Conservation (phyloP, 768 basidiomycete genomes). For the Mycena pura region DNA sequence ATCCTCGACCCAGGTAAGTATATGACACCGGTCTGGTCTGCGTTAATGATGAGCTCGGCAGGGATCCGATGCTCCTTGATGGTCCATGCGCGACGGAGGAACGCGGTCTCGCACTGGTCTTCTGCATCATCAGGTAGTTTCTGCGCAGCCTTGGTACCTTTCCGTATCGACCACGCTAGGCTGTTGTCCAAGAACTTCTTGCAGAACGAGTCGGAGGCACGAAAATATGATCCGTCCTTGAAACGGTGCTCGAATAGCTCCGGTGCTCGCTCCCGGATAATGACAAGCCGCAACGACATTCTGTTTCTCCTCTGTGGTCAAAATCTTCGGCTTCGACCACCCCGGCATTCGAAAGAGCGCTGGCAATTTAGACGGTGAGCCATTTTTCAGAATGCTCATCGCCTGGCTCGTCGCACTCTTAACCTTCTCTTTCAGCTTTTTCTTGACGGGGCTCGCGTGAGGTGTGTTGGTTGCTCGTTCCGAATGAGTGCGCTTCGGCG, state of each 20-base stretch:
- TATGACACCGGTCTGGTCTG: constrained; percentile 36
- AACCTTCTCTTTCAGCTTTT: constrained; percentile 9
- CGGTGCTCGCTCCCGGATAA: constrained; percentile 25
- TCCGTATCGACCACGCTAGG: constrained; percentile 29
- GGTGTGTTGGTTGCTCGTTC: constrained; percentile 8
- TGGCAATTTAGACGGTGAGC: constrained; percentile 2
- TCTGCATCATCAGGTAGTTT: constrained; percentile 33
- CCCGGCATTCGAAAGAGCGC: constrained; percentile 6
- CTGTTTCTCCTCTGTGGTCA: constrained; percentile 6
- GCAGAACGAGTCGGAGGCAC: constrained; percentile 26
- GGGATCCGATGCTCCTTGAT: constrained; percentile 29
- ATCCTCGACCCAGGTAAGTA: constrained; percentile 15
- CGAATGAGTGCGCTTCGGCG: constrained; percentile 4
- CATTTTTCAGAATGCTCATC: background rate
- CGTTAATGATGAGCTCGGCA: constrained; percentile 28
- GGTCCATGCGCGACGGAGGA: constrained; percentile 17
- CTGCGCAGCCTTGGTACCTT: constrained; percentile 36
- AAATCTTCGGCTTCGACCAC: constrained; percentile 11
- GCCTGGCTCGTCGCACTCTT: constrained; percentile 2
- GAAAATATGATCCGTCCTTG: constrained; percentile 24
- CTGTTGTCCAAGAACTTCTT: constrained; percentile 24
- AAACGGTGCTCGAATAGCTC: constrained; percentile 27
- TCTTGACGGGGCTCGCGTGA: constrained; percentile 9
- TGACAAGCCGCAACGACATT: background rate
- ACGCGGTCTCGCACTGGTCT: constrained; percentile 14